A percentile compares a stretch with the other conserved stretches of the same genome.
phyloP scores from a whole-genome alignment of 1,139 yeast species.

The Ogataea hybrid region DNA sequence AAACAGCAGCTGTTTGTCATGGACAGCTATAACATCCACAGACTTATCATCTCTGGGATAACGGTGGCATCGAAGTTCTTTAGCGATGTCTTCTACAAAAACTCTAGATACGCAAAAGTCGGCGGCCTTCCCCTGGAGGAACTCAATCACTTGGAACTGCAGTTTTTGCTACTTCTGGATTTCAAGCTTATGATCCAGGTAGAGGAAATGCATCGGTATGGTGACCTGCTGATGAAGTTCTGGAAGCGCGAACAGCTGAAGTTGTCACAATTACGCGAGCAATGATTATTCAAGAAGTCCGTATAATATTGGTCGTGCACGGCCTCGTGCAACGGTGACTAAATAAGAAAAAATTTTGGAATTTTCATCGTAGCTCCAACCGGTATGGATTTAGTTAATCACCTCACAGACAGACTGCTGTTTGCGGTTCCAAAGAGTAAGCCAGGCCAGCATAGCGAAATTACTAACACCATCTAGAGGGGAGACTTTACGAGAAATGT shows the following conservation, averaged over 20 bases:
- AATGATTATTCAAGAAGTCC: slow-evolving; percentile 1
- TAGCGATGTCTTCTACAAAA: slow-evolving; percentile 93
- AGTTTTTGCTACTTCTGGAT: slow-evolving; percentile 79
- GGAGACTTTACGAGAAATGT: slow-evolving; percentile 89
- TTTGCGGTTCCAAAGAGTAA: slow-evolving; percentile 95
- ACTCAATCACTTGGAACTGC: slow-evolving; percentile 86
- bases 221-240: slow-evolving; percentile 78
- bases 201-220: slow-evolving; percentile 89
- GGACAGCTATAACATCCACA: slow-evolving; percentile 94
- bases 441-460: slow-evolving; percentile 30
- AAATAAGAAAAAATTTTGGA: slow-evolving; percentile 3
- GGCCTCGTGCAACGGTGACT: slow-evolving; percentile 6
- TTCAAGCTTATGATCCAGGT: slow-evolving; percentile 84
- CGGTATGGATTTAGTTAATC: slow-evolving; percentile 95
- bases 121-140: slow-evolving; percentile 97
- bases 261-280: slow-evolving; percentile 16
- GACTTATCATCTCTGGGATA: slow-evolving; percentile 92
- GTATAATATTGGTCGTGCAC: slow-evolving; percentile 8
- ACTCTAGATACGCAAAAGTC: slow-evolving; percentile 93
- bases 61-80: slow-evolving; percentile 95
- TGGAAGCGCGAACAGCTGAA: slow-evolving; percentile 65
- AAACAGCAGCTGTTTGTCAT: slow-evolving; percentile 66
- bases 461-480: slow-evolving; percentile 47
- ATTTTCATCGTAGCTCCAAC: background rate
- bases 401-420: slow-evolving; percentile 83